Base-by-base conservation (phyloP, 176 grass and related monocot species). In the Saccharum officinarum region DNA sequence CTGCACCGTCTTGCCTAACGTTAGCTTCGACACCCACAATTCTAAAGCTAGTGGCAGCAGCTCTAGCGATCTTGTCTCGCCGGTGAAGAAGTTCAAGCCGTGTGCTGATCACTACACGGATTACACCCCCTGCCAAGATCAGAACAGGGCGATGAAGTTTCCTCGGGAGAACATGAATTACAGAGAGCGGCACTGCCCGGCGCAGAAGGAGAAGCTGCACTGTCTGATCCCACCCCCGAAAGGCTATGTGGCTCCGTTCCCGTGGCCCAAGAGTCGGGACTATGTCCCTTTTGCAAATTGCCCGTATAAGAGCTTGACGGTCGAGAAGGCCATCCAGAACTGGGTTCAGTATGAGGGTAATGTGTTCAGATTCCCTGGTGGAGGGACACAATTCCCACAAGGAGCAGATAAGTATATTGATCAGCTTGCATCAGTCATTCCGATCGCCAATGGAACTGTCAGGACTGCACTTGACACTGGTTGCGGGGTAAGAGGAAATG, bases 321-420 rank as follows among this genome's bases (percentile, higher is more conserved):
- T 97, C 8, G 95, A 97, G 75, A 97, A 97, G 74, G 95, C 95
- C 78, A 94, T 97, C 55, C 95, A 97, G 69, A 97, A 97, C 69
- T 97, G 95, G 95, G 95, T 97, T 40, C 95, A 97, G 66, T 97
- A 88, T 10, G 95, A 97, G 79, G 95, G 95, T 2, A 95, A 83
- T 67, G 88, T 97, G 20, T 97, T 97, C 82, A 97, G 95, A 78
- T 97, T 97, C 69, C 92, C 95, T 1, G 95, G 95, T 81, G 95
- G 95, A 71, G 95, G 95, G 79, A 97, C 95, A 17, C 95, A 97
- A 22, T 97, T 97, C 77, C 95, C 95, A 3, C 92, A 97, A 89
- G 95, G 95, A 49, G 95, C 95, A 2, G 95, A 97, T 86, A 92
- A 92, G 76, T 97, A 97, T 73, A 97, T 97, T 14, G 92, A 97